These are phyloP conservation scores for Coleophoma eucalyptorum DNA, from an alignment of 2,329 filamentous ascomycete genomes.

Conservation along the genomic window DNA sequence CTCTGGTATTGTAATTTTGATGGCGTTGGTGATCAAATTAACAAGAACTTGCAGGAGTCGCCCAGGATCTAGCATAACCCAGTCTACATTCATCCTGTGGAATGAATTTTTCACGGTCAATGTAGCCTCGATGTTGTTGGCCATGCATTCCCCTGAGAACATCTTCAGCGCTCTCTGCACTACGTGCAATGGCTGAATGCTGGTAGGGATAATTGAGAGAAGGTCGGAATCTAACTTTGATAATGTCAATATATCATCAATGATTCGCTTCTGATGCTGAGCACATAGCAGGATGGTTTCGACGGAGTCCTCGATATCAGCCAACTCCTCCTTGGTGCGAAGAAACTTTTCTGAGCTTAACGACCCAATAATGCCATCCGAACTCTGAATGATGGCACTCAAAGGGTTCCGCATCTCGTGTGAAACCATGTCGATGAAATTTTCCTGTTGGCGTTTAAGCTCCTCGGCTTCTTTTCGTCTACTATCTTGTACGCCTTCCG, in stretches of 20 bases:
- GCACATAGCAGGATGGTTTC: slow-evolving; percentile 74
- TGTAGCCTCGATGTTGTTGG: slow-evolving; percentile 65
- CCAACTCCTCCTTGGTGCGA: background rate
- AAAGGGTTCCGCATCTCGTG: slow-evolving; percentile 78
- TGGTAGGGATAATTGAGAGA: slow-evolving; percentile 64
- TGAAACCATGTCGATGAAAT: slow-evolving; percentile 68
- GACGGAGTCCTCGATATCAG: background rate
- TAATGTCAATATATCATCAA: slow-evolving; percentile 61
- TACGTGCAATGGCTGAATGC: slow-evolving; percentile 62
- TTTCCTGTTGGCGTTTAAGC: slow-evolving; percentile 67
- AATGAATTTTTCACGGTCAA: slow-evolving; percentile 67
- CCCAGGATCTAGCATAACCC: slow-evolving; percentile 71
- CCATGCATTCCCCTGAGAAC: slow-evolving; percentile 70
- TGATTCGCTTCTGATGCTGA: slow-evolving; percentile 71
- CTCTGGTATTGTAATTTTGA: slow-evolving; percentile 61
- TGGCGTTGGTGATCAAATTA: slow-evolving; percentile 68
- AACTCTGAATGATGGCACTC: slow-evolving; percentile 70
- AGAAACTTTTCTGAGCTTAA: slow-evolving; percentile 34
- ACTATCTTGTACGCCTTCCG: slow-evolving; percentile 72
- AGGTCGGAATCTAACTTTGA: slow-evolving; percentile 70
- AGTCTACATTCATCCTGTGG: slow-evolving; percentile 57
- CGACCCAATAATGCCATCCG: slow-evolving; percentile 61
- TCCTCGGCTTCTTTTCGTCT: slow-evolving; percentile 77
- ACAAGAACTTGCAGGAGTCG: slow-evolving; percentile 72
- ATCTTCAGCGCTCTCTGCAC: slow-evolving; percentile 68